Evolutionary conservation across 768 basidiomycete species (phyloP).

Genomic region (Cantharellus cinnabarinus): DNA sequence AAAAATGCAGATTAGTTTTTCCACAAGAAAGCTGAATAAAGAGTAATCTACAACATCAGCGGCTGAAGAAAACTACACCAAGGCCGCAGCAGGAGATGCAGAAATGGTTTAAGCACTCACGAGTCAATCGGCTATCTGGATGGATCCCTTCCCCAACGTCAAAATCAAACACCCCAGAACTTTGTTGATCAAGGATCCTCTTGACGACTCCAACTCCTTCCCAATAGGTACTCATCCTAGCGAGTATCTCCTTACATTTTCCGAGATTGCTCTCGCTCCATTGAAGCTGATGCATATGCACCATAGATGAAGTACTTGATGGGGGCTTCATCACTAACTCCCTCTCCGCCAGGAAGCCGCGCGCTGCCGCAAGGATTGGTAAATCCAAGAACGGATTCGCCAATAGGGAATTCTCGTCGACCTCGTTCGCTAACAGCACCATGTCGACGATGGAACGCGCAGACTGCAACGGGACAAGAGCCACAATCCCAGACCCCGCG

Average conservation of each 20-base stretch:
- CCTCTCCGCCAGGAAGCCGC: slow-evolving; percentile 9
- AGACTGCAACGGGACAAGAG: slow-evolving; percentile 1
- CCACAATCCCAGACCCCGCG: too few relatives aligned
- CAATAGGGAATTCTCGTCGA: slow-evolving; percentile 6
- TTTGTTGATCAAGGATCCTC: slow-evolving; percentile 9
- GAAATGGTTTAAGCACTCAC: slow-evolving; percentile 2
- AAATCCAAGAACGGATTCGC: slow-evolving; percentile 10
- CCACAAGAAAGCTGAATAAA: too few relatives aligned
- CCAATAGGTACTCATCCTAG: slow-evolving; percentile 9
- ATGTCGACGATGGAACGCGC: slow-evolving; percentile 10
- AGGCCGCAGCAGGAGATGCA: not conserved
- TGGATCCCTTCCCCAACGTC: slow-evolving; percentile 10
- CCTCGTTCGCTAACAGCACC: slow-evolving; percentile 8
- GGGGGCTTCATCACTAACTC: slow-evolving; percentile 1
- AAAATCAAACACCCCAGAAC: slow-evolving; percentile 7
- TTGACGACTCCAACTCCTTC: slow-evolving; percentile 8
- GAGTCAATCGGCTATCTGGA: slow-evolving; percentile 7
- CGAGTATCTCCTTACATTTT: slow-evolving; percentile 7
- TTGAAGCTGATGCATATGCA: slow-evolving; percentile 5
- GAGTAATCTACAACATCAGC: too few relatives aligned
- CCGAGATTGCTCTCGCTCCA: slow-evolving; percentile 9
- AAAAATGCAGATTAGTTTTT: not conserved
- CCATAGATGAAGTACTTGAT: slow-evolving; percentile 6
- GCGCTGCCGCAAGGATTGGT: slow-evolving; percentile 9
- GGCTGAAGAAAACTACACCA: too few relatives aligned